These are phyloP conservation scores for Kalanchoe fedtschenkoi DNA, from an alignment of 164 flowering plant genomes.

Conservation along the genomic window DNA sequence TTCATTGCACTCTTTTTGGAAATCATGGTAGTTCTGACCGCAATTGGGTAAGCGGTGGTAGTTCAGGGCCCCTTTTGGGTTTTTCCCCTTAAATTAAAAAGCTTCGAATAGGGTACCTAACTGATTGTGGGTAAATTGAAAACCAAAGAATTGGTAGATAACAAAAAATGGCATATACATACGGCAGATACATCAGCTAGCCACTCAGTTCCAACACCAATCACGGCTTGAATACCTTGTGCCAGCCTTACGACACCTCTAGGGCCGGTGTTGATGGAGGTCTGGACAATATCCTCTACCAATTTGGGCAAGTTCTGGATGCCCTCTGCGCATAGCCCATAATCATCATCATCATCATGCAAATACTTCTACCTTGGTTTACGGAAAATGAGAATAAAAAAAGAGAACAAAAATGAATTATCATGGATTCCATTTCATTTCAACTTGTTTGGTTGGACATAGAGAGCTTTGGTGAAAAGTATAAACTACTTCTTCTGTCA, in stretches of 20 bases:
- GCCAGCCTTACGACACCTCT: slow-evolving; percentile 73
- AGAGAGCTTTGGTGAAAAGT: too few species aligned
- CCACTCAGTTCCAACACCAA: slow-evolving; percentile 94
- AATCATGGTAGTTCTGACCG: too few species aligned
- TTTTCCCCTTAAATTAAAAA: too few species aligned
- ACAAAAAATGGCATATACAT: not conserved
- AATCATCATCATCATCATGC: not conserved
- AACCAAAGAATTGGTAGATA: not conserved
- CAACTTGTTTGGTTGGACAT: not conserved
- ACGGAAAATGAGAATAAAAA: not conserved
- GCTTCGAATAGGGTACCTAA: too few species aligned
- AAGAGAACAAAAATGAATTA: not conserved
- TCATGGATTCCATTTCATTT: not conserved
- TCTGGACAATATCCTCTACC: slow-evolving; percentile 83
- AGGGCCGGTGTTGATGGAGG: slow-evolving; percentile 86
- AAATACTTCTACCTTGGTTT: not conserved
- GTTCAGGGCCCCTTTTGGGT: too few species aligned
- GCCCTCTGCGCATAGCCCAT: slow-evolving; percentile 37
- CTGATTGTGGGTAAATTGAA: too few species aligned
- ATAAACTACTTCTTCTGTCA: too few species aligned
- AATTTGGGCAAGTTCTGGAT: slow-evolving; percentile 70
- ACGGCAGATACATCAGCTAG: slow-evolving; percentile 74
- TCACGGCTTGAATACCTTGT: slow-evolving; percentile 84
- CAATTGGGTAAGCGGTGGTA: too few species aligned
- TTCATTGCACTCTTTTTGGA: too few species aligned